Base-by-base conservation (phyloP, 208 protist genomes). In the Wallacemonas collosoma region DNA sequence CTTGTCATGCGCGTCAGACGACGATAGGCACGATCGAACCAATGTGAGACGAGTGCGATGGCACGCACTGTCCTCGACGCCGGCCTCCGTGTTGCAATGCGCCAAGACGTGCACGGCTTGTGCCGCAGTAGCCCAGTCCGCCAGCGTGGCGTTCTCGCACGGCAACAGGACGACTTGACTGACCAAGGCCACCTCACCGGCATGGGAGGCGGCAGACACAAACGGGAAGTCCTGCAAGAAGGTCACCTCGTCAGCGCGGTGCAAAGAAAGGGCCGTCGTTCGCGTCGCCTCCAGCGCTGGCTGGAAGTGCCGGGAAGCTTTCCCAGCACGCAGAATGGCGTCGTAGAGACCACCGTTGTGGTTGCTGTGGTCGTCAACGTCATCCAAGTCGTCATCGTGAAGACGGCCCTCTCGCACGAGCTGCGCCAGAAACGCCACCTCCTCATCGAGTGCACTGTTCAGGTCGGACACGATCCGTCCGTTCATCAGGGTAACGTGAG, bases 261-360 rank as follows among this genome's bases (percentile, higher is more conserved):
- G 51, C 45, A 40, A 76, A 38, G 45, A 55, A 65, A 79, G 72
- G 38, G 65, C 71, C 48, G 35, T 38, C 26, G 72, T 61, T 43
- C 26, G n/a, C 40, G 38, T 2, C 38, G 17, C 35, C n/a, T 68
- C 56, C 40, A 74, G 58, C 2, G 70, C 70, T 8, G 58, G 70
- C 70, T 74, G 70, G 60, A 50, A 74, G 58, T 65, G 58, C 14
- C 55, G 73, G 60, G 43, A 75, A 60, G 4, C 48, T 61, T 1
- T 82, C 87, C n/a, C 64, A 75, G 55, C 71, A 72, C 8, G 15
- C 69, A 92, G 40, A 50, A 95, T 85, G 62, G 63, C 51, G 1
- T 72, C 62, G 71, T 93, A 93, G 41, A 93, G 60, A 26, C 26
- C 26, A 26, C 26, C 26, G 26, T 26, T 26, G 26, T 26, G 26